Evolutionary conservation across 768 basidiomycete species (phyloP).

Genomic region (Dictyophora rubrovolvata): DNA sequence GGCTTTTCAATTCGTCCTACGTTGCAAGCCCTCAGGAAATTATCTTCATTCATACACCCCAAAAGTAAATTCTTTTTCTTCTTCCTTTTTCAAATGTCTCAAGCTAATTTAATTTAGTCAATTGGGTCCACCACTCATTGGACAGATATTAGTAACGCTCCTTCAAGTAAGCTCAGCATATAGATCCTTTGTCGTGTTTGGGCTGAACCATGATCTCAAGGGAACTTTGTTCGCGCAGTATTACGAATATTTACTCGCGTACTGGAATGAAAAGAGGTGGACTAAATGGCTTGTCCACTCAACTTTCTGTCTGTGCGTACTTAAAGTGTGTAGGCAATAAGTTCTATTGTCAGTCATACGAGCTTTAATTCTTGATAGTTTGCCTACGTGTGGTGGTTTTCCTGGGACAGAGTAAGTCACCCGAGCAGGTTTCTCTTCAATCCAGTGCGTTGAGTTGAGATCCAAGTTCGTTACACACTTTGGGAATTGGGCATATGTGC

Average conservation of each 20-base stretch:
- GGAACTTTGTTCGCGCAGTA: constrained; percentile 1
- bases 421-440: not conserved
- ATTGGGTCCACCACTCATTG: not conserved
- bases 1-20: constrained; percentile 3
- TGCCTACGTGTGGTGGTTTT: not conserved
- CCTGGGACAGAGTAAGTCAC: not conserved
- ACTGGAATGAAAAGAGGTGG: constrained; percentile 6
- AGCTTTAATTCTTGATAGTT: not conserved
- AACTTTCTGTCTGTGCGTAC: not conserved
- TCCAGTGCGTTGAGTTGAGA: not conserved
- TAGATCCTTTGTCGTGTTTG: not conserved
- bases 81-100: not conserved
- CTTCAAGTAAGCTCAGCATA: constrained; percentile 2
- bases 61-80: not conserved
- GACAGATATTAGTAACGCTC: constrained; percentile 4
- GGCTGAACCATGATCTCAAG: not conserved
- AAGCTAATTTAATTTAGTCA: not conserved
- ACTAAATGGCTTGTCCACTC: not conserved
- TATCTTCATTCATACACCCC: not conserved
- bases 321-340: not conserved
- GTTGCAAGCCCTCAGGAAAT: not conserved
- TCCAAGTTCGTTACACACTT: not conserved
- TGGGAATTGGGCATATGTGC: constrained; percentile 4
- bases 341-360: not conserved
- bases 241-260: not conserved